A percentile compares a stretch with the other conserved stretches of the same genome.
These are phyloP conservation scores for Fagus sylvatica DNA, from an alignment of 306 rosid species.

Conservation along the genomic window DNA sequence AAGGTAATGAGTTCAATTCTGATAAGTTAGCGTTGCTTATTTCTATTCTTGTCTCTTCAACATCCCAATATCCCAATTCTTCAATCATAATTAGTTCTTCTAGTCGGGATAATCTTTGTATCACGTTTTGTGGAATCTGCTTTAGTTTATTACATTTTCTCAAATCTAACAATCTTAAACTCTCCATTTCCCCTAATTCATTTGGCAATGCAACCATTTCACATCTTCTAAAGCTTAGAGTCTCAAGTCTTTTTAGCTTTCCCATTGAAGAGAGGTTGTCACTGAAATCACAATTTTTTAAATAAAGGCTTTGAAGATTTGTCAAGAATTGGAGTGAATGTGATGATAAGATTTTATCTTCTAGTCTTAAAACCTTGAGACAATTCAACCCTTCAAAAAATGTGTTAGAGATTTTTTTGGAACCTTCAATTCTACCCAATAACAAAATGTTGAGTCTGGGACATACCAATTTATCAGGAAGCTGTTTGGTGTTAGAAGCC, in stretches of 20 bases:
- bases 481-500: background rate
- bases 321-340: background rate
- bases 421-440: background rate
- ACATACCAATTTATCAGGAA: background rate
- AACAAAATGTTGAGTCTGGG: conserved; percentile 19
- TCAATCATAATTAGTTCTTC: no score
- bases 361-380: conserved; percentile 2
- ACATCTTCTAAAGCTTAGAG: background rate
- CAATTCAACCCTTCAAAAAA: background rate
- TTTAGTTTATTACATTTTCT: no score
- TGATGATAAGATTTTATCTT: background rate
- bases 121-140: no score
- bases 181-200: no score
- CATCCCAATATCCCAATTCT: no score
- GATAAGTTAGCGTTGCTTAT: no score
- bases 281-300: background rate
- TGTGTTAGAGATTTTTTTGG: background rate
- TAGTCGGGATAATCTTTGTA: no score
- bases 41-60: no score
- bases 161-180: no score
- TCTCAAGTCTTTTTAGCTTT: conserved; percentile 2
- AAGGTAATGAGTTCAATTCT: no score
- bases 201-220: background rate
- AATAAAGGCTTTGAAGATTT: background rate
- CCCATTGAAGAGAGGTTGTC: conserved; percentile 9